Base-by-base conservation (phyloP, 2,329 filamentous ascomycete genomes). In the Cladobotryum protrusum region DNA sequence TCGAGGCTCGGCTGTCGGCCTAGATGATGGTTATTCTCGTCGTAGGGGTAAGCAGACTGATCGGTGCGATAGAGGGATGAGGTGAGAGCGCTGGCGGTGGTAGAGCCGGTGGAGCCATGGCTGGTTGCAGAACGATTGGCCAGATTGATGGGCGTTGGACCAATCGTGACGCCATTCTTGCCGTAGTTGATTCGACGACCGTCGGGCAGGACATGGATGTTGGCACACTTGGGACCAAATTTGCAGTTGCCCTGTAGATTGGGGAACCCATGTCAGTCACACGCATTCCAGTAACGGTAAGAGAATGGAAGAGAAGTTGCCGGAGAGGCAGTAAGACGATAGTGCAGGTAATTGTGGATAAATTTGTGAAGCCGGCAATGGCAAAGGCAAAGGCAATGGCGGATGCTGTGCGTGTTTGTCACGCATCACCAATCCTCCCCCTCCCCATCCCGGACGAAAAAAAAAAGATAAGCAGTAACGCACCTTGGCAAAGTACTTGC, bases 401-500 rank as follows among this genome's bases (percentile, higher is more conserved):
- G 35, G 35, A 37, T 37, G 35, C 35, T 29, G 35, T n/a, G 35
- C 35, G 14, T n/a, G 24, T 29, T 29, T 29, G 24, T 29, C 24
- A 29, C 24, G 24, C 24, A 29, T 29, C 24, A 6, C 24, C 24
- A 29, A 29, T 29, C 24, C 24, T 9, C 24, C 20, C 20, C 20
- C 7, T 14, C 14, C 35, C 29, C 32, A 19, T 13, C 15, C 40
- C 41, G 49, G 44, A 37, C 52, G 52, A 35, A 45, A 52, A 49
- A 47, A 36, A 43, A 43, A 52, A 52, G 52, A 52, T 49, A 49
- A 53, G 50, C 37, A 53, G 52, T 48, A 55, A 67, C 74, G 61
- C 74, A 95, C 90, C 85, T 97, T 99, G 64, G 91, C 87, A 68
- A 97, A 99, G 73, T 97, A 99, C 72, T 97, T 99, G 84, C 93